Evolutionary conservation across 2,329 filamentous ascomycete genomes (phyloP), one percentile per base, ranked within the genome.

Genomic region (Pseudocercospora macadamiae): DNA sequence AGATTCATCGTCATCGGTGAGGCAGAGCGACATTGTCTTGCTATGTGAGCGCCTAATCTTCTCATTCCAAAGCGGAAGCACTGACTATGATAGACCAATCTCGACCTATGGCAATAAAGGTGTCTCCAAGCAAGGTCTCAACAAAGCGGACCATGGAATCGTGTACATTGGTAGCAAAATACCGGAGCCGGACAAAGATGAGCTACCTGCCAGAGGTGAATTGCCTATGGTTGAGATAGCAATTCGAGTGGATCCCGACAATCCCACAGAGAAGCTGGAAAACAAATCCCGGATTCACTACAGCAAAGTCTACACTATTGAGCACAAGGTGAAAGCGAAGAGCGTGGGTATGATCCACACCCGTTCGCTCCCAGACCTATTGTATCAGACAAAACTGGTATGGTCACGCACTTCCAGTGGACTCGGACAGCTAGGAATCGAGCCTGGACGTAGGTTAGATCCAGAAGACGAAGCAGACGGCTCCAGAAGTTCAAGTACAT

Each of bases 301-400:
- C 21, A 57, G 54, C 14, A 57, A 63, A 14, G 48, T 63, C 1
- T 39, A 58, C 12, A 63, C 61, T 4, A 48, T 63, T 7, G 52
- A 63, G 51, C 57, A 60, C 12, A 63, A 63, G 18, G 21, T 60
- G 7, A 63, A 55, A 36, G 60, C 32, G 12, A 34, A 48, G 10
- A n/a, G 19, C 2, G n/a, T 59, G 0, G 60, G 60, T 7, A 59
- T 56, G 52, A 34, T 34, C n/a, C n/a, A n/a, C 32, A 34, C 32
- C 3, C 10, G 8, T 3, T 34, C 32, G 3, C 8, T 34, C 10
- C 32, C 32, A 3, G 32, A 34, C 32, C 7, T 34, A n/a, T 2
- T 34, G 3, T 34, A 3, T 8, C 32, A 34, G 32, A 34, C 32
- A 3, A 34, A 3, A 34, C n/a, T 34, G 7, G 7, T 34, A 3